phyloP scores from a whole-genome alignment of 495 filamentous ascomycete genomes.

The Darksidea phi region DNA sequence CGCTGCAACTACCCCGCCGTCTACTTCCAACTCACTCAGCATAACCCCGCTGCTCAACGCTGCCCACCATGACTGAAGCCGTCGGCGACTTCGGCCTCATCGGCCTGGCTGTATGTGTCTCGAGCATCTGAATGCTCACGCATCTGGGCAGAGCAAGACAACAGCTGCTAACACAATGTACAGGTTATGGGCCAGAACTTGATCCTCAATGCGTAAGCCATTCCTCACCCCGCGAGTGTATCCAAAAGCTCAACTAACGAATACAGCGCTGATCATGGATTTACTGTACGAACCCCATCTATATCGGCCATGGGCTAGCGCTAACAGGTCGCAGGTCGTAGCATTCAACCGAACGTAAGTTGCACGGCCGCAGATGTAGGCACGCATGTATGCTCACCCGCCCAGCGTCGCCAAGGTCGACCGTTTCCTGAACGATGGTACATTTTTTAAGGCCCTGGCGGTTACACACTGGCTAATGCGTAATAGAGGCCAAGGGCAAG shows the following conservation, averaged over 20 bases:
- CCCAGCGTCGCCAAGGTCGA: conserved; percentile 83
- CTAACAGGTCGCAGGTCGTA: conserved; percentile 52
- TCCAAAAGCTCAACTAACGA: conserved; percentile 21
- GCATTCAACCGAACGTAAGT: conserved; percentile 86
- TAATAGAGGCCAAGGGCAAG: conserved; percentile 61
- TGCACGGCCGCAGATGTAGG: too few species aligned
- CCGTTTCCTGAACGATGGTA: conserved; percentile 85
- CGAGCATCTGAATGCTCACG: not conserved
- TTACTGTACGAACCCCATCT: conserved; percentile 55
- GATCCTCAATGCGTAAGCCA: conserved; percentile 82
- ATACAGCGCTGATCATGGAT: conserved; percentile 49
- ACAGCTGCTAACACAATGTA: conserved; percentile 10
- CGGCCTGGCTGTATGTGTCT: conserved; percentile 69
- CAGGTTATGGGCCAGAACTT: conserved; percentile 94
- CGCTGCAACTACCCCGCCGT: conserved; percentile 21
- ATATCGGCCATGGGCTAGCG: not conserved
- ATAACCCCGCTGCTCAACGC: conserved; percentile 8
- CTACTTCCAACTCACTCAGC: conserved; percentile 11
- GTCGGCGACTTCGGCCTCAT: conserved; percentile 96
- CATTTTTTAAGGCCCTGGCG: conserved; percentile 26
- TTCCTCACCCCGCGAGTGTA: not conserved
- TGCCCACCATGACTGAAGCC: conserved; percentile 29
- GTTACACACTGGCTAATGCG: conserved; percentile 12
- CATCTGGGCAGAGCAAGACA: not conserved
- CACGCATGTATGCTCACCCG: too few species aligned